Evolutionary conservation across 2,329 filamentous ascomycete genomes (phyloP).

Genomic region (Raffaelea arxii): DNA sequence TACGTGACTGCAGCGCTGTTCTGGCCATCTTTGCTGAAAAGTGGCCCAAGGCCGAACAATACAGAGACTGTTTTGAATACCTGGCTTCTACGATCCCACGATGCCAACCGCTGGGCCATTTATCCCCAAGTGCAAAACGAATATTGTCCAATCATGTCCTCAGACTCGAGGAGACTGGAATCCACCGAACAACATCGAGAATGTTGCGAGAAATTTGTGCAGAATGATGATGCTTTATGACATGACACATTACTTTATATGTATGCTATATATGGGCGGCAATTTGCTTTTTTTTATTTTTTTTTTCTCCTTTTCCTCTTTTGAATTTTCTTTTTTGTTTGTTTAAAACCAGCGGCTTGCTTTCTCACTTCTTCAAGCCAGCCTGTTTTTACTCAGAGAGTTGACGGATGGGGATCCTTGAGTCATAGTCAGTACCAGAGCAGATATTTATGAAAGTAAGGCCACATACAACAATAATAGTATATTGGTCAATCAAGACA

Average conservation of each 20-base stretch:
- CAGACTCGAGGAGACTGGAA: constrained; percentile 2
- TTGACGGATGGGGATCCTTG: not conserved
- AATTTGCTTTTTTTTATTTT: not conserved
- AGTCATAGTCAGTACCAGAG: not conserved
- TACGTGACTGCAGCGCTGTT: constrained; percentile 25
- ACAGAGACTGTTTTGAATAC: constrained; percentile 25
- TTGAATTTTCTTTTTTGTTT: no score
- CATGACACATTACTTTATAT: no score
- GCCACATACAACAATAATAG: constrained; percentile 9
- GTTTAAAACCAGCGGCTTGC: no score
- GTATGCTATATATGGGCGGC: not conserved
- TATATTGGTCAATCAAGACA: constrained; percentile 10
- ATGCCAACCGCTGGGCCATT: constrained; percentile 1
- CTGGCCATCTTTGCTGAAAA: constrained; percentile 24
- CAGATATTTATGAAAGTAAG: no score
- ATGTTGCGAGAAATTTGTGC: constrained; percentile 6
- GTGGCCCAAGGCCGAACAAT: constrained; percentile 24
- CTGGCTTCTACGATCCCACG: constrained; percentile 12
- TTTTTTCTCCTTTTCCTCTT: no score
- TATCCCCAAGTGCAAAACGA: not conserved
- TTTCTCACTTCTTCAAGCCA: no score
- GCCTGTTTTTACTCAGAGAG: not conserved
- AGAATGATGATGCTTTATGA: not conserved
- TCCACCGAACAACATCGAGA: constrained; percentile 1
- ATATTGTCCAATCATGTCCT: not conserved